Evolutionary conservation across 2,329 filamentous ascomycete genomes (phyloP), one percentile per base, ranked within the genome.

Genomic region (Fusarium decemcellulare): DNA sequence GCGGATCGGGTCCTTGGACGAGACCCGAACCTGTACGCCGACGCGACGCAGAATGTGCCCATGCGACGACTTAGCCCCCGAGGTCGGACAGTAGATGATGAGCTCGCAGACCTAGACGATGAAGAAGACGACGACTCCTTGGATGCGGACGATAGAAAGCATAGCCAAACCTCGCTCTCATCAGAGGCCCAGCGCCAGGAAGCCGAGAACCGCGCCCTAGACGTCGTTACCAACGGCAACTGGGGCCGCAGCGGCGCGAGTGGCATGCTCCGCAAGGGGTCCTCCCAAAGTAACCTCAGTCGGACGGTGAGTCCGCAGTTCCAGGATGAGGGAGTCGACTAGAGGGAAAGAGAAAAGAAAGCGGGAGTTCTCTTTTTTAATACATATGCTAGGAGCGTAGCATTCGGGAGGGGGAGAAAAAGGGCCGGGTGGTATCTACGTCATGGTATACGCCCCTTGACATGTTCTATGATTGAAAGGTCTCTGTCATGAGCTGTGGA

Each of bases 1-100:
- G 88, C 88, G 7, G 88, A 90, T 71, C 84, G 87, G 32, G 80
- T 90, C 3, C 81, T 90, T 2, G 87, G 88, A 37, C 84, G 87
- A 6, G 87, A 88, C 61, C 86, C 87, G 11, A 86, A 83, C 70
- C 76, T 87, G 14, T 89, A 89, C 70, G 83, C 80, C 10, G 86
- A 90, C 68, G 80, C 80, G 43, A 80, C 82, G 51, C 76, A 81
- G 30, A 76, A 80, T 34, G 78, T 85, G 50, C 80, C 82, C 2
- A 80, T 88, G 81, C 81, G 80, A 27, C 82, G 84, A 4, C 80
- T 88, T 14, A 86, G 81, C 65, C 80, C 81, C 2, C 77, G 80
- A 11, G 86, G 86, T 12, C 80, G 80, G 51, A 81, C 80, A 12
- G 67, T 85, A 37, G 83, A 84, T 30, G 79, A 82, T 34, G 82